phyloP scores from a whole-genome alignment of 805 yeast genomes.

The Wickerhamiella spandovensis region DNA sequence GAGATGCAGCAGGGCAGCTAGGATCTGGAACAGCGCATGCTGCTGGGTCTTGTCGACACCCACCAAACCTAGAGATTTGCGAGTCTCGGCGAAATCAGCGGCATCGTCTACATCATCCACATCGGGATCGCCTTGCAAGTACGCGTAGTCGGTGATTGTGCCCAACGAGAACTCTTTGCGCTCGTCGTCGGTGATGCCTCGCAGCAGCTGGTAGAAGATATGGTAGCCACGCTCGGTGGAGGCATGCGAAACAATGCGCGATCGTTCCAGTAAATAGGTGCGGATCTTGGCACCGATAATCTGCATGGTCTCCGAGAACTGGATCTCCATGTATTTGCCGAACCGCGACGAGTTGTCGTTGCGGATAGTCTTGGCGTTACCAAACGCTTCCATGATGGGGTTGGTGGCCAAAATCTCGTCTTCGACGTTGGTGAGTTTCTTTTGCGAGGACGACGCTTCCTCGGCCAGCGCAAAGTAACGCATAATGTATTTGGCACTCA shows the following conservation, averaged over 20 bases:
- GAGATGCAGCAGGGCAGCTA: constrained; percentile 81
- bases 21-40: constrained; percentile 54
- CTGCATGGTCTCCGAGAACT: constrained; percentile 59
- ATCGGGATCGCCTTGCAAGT: constrained; percentile 60
- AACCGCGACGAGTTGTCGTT: constrained; percentile 96
- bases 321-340: constrained; percentile 87
- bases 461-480: constrained; percentile 94
- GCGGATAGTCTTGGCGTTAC: constrained; percentile 95
- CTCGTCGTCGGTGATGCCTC: constrained; percentile 45
- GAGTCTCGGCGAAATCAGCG: constrained; percentile 61
- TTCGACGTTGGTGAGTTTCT: constrained; percentile 81
- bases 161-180: constrained; percentile 49
- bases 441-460: constrained; percentile 16
- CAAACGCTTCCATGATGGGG: constrained; percentile 96
- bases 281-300: constrained; percentile 92
- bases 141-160: constrained; percentile 52
- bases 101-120: constrained; percentile 75
- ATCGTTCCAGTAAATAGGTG: constrained; percentile 84
- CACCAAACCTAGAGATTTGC: constrained; percentile 62
- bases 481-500: constrained; percentile 93
- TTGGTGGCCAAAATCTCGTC: constrained; percentile 91
- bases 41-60: constrained; percentile 56
- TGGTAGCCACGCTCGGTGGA: constrained; percentile 85
- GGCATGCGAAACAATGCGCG: constrained; percentile 90
- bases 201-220: constrained; percentile 78